Evolutionary conservation across 257 asterid species (phyloP), one percentile per base, ranked within the genome.

Genomic region (Solanum tarijense): DNA sequence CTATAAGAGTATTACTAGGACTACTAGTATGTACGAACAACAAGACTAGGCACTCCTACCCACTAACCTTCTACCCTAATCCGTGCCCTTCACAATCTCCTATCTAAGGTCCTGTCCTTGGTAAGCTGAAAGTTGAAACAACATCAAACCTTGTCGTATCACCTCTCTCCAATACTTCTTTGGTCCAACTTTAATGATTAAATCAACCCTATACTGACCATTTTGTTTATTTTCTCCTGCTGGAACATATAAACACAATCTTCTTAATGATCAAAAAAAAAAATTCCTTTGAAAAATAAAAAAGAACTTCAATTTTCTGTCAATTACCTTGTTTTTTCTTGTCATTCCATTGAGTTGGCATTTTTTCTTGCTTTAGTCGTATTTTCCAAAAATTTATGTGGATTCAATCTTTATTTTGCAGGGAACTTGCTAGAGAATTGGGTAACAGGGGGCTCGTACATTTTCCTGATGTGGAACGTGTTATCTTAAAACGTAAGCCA

Each of bases 361-460:
- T 29, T 29, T 58, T 2, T 4, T 76, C 48, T 14, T 88, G 16
- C 41, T 31, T 29, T 5, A 18, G 31, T 82, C 9, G 7, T 82
- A 20, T 18, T 14, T 82, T 20, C 71, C n/a, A 48, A 82, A 18
- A 48, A 31, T 0, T 18, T 82, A 66, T 81, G 20, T 9, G 43
- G 27, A 65, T 82, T 52, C 6, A 27, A 66, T 85, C 13, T 68
- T 69, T 32, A 86, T 58, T 39, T 48, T 86, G 87, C 97, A 95
- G 99, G 93, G 98, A 96, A 89, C 98, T 95, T 83, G 98, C 97
- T 8, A 91, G 91, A 88, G 98, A 93, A 85, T 87, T 94, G 93
- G 94, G 93, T 29, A 94, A 94, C 34, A 93, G 91, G 90, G 98
- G 96, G 35, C 89, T 86, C 60, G 87, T 94, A 43, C 92, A 83